Evolutionary conservation across 192 early-diverging fungal species (phyloP), one percentile per base, ranked within the genome.

Genomic region (Rhizoclosmatium globosum): DNA sequence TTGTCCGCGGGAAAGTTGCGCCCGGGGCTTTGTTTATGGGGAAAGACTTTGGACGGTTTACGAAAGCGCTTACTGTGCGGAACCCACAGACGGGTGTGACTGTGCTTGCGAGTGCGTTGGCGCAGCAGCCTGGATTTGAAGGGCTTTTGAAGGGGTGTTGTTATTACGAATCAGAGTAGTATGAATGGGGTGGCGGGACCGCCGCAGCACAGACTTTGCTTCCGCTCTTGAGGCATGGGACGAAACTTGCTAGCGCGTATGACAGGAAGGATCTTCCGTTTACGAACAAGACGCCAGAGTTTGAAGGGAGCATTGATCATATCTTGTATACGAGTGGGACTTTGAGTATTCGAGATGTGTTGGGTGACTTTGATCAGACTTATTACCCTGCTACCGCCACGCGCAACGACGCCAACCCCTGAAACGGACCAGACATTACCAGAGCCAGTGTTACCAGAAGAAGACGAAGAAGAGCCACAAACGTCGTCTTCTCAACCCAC

Each of bases 251-350:
- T 15, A 59, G 53, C 39, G 82, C 83, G 9, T 86, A 82, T 81
- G 81, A 80, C 39, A 56, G 74, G 0, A 71, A 64, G 47, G 85
- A 81, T 60, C 57, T 87, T 2, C 80, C 85, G 6, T 87, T 72
- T 56, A 87, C 86, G 2, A 87, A 87, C 79, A 74, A 77, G 46
- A 86, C 87, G 2, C 81, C 79, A 3, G 85, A 84, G 3, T 87
- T 87, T 57, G 48, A 66, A 31, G 87, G 85, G 2, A 76, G 71
- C 2, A 87, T 88, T 60, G 87, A 88, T 64, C 87, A 88, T 62
- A 84, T 88, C 46, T 78, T 88, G n/a, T 85, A 86, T 68, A 86
- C 84, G 7, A 48, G 64, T 64, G 75, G 70, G 7, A 80, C 79
- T 7, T 74, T 87, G n/a, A 43, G 69, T n/a, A 82, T 88, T 39